A percentile compares a stretch with the other conserved stretches of the same genome.
These are phyloP conservation scores for Fusarium caatingaense DNA, from an alignment of 2,329 filamentous ascomycete species.

Conservation along the genomic window DNA sequence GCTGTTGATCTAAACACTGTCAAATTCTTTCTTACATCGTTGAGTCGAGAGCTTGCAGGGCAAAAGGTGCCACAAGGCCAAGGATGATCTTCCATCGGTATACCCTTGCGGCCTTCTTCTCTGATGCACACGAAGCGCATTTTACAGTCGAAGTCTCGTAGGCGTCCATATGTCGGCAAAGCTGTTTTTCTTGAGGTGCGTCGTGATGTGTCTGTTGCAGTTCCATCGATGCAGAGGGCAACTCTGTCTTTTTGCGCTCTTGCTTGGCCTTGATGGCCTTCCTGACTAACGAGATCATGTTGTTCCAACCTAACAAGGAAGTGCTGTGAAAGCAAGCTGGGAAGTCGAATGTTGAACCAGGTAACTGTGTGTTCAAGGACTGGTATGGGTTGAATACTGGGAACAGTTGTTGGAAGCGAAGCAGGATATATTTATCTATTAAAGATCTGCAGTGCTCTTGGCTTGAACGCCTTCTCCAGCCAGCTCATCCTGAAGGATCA, in stretches of 20 bases:
- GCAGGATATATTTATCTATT: conserved; percentile 20
- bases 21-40: conserved; percentile 61
- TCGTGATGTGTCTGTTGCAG: conserved; percentile 10
- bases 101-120: conserved; percentile 48
- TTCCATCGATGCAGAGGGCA: neutral
- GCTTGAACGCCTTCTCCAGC: neutral
- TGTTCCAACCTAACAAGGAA: neutral
- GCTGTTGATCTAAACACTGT: neutral
- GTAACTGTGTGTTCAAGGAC: neutral
- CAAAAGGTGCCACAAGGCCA: conserved; percentile 69
- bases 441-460: neutral
- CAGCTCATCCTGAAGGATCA: neutral
- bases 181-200: conserved; percentile 4
- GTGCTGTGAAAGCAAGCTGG: neutral
- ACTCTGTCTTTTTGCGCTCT: conserved; percentile 10
- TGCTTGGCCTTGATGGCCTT: conserved; percentile 24
- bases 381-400: neutral
- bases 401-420: neutral
- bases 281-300: conserved; percentile 29
- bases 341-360: neutral
- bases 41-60: conserved; percentile 70
- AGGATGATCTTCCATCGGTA: conserved; percentile 70
- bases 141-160: conserved; percentile 20
- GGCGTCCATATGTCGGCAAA: conserved; percentile 40
- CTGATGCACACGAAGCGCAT: conserved; percentile 50